Evolutionary conservation across 352 stramenopile species (phyloP).

Genomic region (Phytophthora palmivora): DNA sequence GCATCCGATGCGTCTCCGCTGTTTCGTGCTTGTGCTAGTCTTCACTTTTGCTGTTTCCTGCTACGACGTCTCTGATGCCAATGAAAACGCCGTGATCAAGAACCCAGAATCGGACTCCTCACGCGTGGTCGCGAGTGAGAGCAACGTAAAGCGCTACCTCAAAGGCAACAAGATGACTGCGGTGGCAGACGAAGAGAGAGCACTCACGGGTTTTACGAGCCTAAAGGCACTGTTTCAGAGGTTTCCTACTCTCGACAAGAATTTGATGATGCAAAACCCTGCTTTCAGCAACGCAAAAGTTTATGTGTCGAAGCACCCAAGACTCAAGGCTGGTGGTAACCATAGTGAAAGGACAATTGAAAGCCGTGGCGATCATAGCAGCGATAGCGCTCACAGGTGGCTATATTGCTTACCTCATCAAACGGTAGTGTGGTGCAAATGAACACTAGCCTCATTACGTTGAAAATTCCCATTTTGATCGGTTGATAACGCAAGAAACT

Average conservation of each 20-base stretch:
- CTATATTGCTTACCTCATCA: slow-evolving; percentile 24
- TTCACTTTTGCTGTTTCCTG: slow-evolving; percentile 10
- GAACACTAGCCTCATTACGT: no score
- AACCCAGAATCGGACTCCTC: no score
- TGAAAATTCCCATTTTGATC: no score
- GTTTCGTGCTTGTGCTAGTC: slow-evolving; percentile 18
- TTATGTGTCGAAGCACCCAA: slow-evolving; percentile 1
- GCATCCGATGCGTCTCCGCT: slow-evolving; percentile 17
- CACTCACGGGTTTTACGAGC: not conserved
- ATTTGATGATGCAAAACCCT: slow-evolving; percentile 7
- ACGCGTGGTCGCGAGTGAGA: not conserved
- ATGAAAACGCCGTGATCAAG: slow-evolving; percentile 2
- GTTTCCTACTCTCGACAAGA: slow-evolving; percentile 2
- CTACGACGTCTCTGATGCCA: slow-evolving; percentile 2
- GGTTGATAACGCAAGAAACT: no score
- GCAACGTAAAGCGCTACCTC: slow-evolving; percentile 5
- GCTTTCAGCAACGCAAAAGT: slow-evolving; percentile 4
- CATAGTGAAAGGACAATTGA: slow-evolving; percentile 19
- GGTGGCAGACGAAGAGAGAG: slow-evolving; percentile 21
- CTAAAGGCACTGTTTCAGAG: slow-evolving; percentile 12
- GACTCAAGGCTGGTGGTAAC: not conserved
- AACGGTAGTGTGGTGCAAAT: slow-evolving; percentile 4
- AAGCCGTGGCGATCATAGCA: slow-evolving; percentile 19
- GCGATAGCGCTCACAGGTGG: slow-evolving; percentile 20
- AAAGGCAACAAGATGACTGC: slow-evolving; percentile 1